These are phyloP conservation scores for Baorangia bicolor DNA, from an alignment of 768 basidiomycete species.

Conservation along the genomic window DNA sequence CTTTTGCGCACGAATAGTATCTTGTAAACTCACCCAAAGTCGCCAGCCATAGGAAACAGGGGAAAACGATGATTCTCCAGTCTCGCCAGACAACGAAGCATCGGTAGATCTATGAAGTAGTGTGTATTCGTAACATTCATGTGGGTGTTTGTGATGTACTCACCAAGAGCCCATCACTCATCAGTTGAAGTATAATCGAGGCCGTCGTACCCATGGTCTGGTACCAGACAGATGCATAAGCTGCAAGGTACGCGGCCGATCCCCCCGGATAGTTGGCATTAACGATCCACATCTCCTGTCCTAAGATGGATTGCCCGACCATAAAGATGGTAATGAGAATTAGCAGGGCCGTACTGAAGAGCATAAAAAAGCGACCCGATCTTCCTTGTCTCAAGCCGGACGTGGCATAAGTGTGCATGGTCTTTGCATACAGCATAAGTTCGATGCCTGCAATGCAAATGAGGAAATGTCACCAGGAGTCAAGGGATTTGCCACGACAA, in stretches of 20 bases:
- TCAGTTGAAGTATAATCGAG: conserved; percentile 27
- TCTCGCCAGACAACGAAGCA: conserved; percentile 34
- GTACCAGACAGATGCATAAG: conserved; percentile 23
- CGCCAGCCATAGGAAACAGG: conserved; percentile 9
- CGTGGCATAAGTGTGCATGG: not conserved
- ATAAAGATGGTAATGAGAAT: conserved; percentile 29
- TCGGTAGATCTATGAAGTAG: conserved; percentile 27
- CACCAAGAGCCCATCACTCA: conserved; percentile 36
- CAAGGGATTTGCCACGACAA: too few species aligned
- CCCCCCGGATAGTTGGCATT: conserved; percentile 34
- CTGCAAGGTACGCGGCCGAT: conserved; percentile 28
- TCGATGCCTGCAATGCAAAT: conserved; percentile 6
- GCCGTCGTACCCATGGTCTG: conserved; percentile 28
- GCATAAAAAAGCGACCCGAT: conserved; percentile 9
- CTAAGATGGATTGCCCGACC: conserved; percentile 18
- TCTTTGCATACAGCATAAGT: conserved; percentile 12
- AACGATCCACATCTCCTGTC: conserved; percentile 34
- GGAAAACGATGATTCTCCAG: conserved; percentile 7
- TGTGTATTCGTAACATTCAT: too few species aligned
- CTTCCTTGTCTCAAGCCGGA: not conserved
- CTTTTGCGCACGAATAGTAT: not conserved
- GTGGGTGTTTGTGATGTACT: not conserved
- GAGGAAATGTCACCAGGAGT: too few species aligned
- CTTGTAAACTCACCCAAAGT: not conserved
- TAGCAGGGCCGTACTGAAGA: conserved; percentile 16